phyloP scores from a whole-genome alignment of 805 yeast genomes.

The Citeromyces matritensis region DNA sequence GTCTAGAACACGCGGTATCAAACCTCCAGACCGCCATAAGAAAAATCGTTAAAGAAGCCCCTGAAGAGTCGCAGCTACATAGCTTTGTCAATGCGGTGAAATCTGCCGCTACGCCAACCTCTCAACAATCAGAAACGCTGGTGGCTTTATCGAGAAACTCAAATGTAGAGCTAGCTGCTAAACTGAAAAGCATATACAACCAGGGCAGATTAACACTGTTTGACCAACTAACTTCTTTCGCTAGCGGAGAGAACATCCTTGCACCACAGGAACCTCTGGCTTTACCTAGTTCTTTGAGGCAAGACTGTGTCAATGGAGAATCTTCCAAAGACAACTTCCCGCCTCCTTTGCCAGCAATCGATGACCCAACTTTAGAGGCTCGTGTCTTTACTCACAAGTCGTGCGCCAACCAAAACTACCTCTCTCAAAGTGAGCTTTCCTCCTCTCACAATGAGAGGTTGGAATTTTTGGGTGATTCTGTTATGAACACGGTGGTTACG shows the following conservation, averaged over 20 bases:
- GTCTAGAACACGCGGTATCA: constrained; percentile 35
- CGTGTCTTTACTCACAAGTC: constrained; percentile 80
- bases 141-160: constrained; percentile 36
- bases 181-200: constrained; percentile 37
- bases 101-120: constrained; percentile 14
- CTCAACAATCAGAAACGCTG: constrained; percentile 21
- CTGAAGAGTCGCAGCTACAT: constrained; percentile 27
- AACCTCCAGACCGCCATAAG: constrained; percentile 36
- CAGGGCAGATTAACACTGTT: constrained; percentile 33
- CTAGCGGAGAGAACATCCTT: too few species aligned
- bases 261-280: too few species aligned
- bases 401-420: constrained; percentile 35
- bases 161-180: constrained; percentile 44
- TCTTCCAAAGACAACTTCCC: constrained; percentile 11
- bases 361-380: constrained; percentile 39
- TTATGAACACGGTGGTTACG: constrained; percentile 61
- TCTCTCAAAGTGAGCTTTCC: constrained; percentile 41
- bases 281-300: too few species aligned
- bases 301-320: too few species aligned
- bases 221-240: constrained; percentile 12
- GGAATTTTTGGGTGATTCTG: constrained; percentile 85
- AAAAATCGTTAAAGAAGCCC: constrained; percentile 39
- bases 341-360: constrained; percentile 60
- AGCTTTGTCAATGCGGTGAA: constrained; percentile 9
- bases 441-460: constrained; percentile 69